Base-by-base conservation (phyloP, 202 grass and related monocot species). In the Panicum hallii region DNA sequence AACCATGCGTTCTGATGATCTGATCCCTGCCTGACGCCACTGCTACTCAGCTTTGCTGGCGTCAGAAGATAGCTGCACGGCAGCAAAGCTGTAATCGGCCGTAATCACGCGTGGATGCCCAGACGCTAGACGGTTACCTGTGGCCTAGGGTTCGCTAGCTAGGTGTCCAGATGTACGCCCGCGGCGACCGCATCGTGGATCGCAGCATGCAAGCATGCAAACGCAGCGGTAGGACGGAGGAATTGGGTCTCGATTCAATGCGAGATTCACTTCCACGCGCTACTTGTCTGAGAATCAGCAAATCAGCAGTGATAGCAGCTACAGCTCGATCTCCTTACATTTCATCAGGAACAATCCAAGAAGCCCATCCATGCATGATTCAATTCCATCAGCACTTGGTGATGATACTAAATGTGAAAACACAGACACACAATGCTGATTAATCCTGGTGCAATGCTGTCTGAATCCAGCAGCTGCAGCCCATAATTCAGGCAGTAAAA, bases 161-260 rank as follows among this genome's bases (percentile, higher is more conserved):
- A 90, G 83, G 73, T 61, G 79, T 74, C 73, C 88, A 86, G 30
- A 73, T 90, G 79, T 90, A 52, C 58, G 12, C 47, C 57, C 57
- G 15, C 23, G 16, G 41, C 79, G 4, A 19, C 28, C 26, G 64
- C 72, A 16, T 72, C 47, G 83, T 86, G 83, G 78, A 89, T 78
- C 28, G 67, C 41, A 50, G 40, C 83, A 82, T 80, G 83, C 83
- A 82, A 50, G 40, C 83, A 82, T 80, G 83, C 78, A 82, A 82
- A 75, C 58, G 26, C 70, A 19, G 26, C 5, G 19, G 8, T 36
- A 34, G 11, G 20, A 72, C 15, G 38, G 9, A 42, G 28, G 15
- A 63, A 34, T 28, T 50, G 20, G 38, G 53, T 26, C 62, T 55
- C 8, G 22, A 17, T 47, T 56, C 48, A 73, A 26, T 26, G 26